Base-by-base conservation (phyloP, 352 stramenopile species). In the Globisporangium apiculatum region DNA sequence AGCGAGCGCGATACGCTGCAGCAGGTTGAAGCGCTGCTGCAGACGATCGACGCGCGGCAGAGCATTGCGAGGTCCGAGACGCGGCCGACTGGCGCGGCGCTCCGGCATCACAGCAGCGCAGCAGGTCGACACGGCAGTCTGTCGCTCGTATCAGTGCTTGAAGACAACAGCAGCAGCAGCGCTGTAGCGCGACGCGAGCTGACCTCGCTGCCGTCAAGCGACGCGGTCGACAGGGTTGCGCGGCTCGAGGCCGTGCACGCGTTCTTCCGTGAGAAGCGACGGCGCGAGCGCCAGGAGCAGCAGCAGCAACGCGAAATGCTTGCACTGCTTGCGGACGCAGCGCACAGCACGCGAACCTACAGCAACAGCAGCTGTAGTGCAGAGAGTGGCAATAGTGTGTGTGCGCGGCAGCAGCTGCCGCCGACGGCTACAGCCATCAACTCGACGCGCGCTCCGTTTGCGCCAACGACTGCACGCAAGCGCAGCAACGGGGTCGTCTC, bases 241-340 rank as follows among this genome's bases (percentile, higher is more conserved):
- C 66, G 63, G 53, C 64, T 64, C 38, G 73, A 59, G 36, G 60
- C 69, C 1, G 67, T 79, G 7, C 66, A 74, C 11, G 66, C 66
- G 1, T 79, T 79, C 49, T 87, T 85, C 41, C 59, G 56, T 9
- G 70, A 87, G 42, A 79, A 83, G 41, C 64, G 66, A 17, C 62
- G 64, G 4, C 36, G 52, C 4, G 72, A 78, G 48, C 67, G 68
- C 41, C 67, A 75, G n/a, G 70, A 84, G 42, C 68, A 75, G 58
- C 67, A 69, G 58, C 63, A 64, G 6, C 50, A 60, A 11, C 61
- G 58, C 46, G 58, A 64, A 36, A 42, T 64, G 38, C 58, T 60
- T 24, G 45, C 58, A 11, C 31, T 55, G 0, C 48, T 64, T 14
- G 46, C 37, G 4, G 46, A 56, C 9, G 55, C 55, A 1, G 36